Base-by-base conservation (phyloP, 805 yeast genomes). In the Teunomyces cretensis region DNA sequence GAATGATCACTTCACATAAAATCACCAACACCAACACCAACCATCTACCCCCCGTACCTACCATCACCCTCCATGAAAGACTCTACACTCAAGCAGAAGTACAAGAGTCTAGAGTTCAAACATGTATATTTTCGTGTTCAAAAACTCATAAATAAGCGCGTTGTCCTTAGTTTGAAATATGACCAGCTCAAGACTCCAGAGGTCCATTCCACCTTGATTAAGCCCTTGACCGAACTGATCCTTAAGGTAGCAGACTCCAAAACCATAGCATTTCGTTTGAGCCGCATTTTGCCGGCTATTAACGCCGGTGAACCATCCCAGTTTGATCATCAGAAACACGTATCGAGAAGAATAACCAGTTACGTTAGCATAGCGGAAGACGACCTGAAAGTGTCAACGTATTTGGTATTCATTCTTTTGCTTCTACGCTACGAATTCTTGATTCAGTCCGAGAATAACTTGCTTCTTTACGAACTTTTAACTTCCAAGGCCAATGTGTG, bases 101-200 rank as follows among this genome's bases (percentile, higher is more conserved):
- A 55, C 45, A 53, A 53, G 42, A 50, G 60, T 40, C 51, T 65
- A 9, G 74, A 70, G 52, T 70, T 70, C 57, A 68, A 68, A 46
- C 61, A 64, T 40, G 54, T 70, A 8, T 70, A 70, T 49, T 69
- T 68, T 50, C 61, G 43, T 37, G 57, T 74, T 41, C 76, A 77
- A 49, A 75, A 68, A 39, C 60, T 72, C 9, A 57, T 79, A 13
- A 70, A 67, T 48, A 65, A 62, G 28, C 60, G 67, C 39, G 75
- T 79, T 13, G 71, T 64, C 33, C 56, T 76, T 22, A 67, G 76
- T 44, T 61, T 79, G 50, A 75, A 72, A 46, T 75, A 75, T 48
- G 81, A 78, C 47, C 82, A 78, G 56, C 56, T 78, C 43, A 70
- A 71, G 44, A 61, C 78, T 2, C 82, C 83, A 1, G 82, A 78